Conservation (phyloP, 768 basidiomycete species). For the Russula lepida region DNA sequence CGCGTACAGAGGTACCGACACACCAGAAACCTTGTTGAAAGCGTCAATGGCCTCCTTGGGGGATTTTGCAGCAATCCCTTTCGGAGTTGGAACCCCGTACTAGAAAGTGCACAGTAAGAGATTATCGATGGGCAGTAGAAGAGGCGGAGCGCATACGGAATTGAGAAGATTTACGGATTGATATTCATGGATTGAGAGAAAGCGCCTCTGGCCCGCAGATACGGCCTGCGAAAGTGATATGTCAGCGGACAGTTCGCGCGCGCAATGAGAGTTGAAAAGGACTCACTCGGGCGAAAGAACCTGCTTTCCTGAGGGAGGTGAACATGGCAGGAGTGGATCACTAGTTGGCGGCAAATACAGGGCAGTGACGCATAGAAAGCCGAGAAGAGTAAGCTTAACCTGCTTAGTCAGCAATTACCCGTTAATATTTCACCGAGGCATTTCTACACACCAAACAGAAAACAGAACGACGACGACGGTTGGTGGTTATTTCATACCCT, state of each 20-base stretch:
- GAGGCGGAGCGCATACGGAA: constrained; percentile 47
- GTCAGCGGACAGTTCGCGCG: constrained; percentile 2
- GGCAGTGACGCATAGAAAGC: neutral
- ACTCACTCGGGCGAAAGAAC: constrained; percentile 55
- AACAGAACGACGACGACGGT: constrained; percentile 81
- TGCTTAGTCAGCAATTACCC: constrained; percentile 37
- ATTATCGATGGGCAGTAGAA: neutral
- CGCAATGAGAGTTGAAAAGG: constrained; percentile 3
- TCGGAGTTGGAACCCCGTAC: constrained; percentile 96
- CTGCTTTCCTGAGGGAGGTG: constrained; percentile 54
- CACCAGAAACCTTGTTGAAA: constrained; percentile 79
- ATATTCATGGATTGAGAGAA: constrained; percentile 96
- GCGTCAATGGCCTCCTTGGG: constrained; percentile 85
- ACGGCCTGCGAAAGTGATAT: constrained; percentile 37
- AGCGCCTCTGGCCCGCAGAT: constrained; percentile 79
- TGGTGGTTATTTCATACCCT: constrained; percentile 28
- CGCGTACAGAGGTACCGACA: neutral
- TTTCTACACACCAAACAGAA: neutral
- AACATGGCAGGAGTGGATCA: constrained; percentile 42
- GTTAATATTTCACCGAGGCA: neutral
- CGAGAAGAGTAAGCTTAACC: neutral
- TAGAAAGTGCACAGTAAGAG: constrained; percentile 28
- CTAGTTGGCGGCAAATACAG: neutral
- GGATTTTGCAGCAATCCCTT: constrained; percentile 78
- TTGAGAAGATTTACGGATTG: constrained; percentile 94